phyloP scores from a whole-genome alignment of 1,139 yeast genomes.

The Yamadazyma kanchanaburiensis region DNA sequence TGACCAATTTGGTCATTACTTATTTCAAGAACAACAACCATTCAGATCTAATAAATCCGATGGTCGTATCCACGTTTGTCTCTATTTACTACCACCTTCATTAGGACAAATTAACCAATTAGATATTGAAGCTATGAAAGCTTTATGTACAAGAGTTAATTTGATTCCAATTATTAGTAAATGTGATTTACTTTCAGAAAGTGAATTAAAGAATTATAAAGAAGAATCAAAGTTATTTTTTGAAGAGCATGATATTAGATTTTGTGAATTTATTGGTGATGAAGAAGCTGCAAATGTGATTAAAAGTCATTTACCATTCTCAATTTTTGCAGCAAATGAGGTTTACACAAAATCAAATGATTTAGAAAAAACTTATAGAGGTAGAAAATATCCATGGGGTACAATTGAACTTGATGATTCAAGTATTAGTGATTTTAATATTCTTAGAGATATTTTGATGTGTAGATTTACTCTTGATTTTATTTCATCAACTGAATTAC shows the following conservation, averaged over 20 bases:
- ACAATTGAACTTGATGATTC: constrained; percentile 65
- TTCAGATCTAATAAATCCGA: constrained; percentile 47
- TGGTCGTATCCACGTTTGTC: constrained; percentile 69
- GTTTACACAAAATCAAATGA: constrained; percentile 16
- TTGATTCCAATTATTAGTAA: constrained; percentile 76
- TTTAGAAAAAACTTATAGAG: constrained; percentile 46
- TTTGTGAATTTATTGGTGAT: constrained; percentile 55
- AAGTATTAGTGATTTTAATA: constrained; percentile 60
- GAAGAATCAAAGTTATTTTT: constrained; percentile 40
- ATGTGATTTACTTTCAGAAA: constrained; percentile 60
- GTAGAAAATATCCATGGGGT: constrained; percentile 76
- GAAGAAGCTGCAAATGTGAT: constrained; percentile 28
- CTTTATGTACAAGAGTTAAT: constrained; percentile 61
- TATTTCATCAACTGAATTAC: constrained; percentile 51
- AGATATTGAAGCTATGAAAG: constrained; percentile 69
- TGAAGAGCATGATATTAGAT: constrained; percentile 44
- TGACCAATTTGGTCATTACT: constrained; percentile 53
- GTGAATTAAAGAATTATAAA: constrained; percentile 43
- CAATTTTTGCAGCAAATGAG: constrained; percentile 54
- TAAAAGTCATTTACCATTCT: constrained; percentile 49
- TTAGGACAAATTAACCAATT: constrained; percentile 51
- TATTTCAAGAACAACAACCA: constrained; percentile 75
- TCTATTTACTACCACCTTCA: constrained; percentile 66
- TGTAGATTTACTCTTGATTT: constrained; percentile 57
- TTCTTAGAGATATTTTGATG: constrained; percentile 50